Conservation (phyloP, 768 basidiomycete species). For the Tricholoma terreum region DNA sequence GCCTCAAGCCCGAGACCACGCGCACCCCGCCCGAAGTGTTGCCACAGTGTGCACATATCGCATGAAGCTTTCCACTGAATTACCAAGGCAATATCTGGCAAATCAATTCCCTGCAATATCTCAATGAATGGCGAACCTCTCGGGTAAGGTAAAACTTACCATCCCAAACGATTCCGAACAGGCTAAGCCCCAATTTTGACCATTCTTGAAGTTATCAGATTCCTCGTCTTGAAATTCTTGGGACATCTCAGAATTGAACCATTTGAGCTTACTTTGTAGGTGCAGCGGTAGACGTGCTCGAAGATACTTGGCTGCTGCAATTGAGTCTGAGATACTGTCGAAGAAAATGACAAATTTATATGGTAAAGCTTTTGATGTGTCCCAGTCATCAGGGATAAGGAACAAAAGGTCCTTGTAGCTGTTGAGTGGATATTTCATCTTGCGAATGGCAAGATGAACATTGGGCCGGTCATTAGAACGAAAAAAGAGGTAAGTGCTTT, state of each 20-base stretch:
- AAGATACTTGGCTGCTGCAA: background rate
- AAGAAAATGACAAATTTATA: background rate
- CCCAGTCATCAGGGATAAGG: background rate
- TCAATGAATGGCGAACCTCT: too few relatives aligned
- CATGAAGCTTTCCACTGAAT: too few relatives aligned
- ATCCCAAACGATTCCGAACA: too few relatives aligned
- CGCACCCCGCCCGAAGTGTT: too few relatives aligned
- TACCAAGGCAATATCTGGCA: too few relatives aligned
- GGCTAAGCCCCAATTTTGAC: too few relatives aligned
- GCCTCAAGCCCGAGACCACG: too few relatives aligned
- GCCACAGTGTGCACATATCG: too few relatives aligned
- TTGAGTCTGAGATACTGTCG: background rate
- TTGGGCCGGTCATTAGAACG: slow-evolving; percentile 32
- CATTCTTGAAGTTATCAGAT: background rate
- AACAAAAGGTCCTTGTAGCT: slow-evolving; percentile 19
- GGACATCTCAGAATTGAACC: background rate
- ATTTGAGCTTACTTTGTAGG: background rate
- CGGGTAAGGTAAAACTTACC: too few relatives aligned
- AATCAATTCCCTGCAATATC: too few relatives aligned
- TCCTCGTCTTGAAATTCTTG: background rate
- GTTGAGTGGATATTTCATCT: slow-evolving; percentile 18
- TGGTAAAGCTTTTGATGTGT: background rate
- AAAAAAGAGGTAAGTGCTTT: slow-evolving; percentile 11
- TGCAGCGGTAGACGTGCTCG: background rate
- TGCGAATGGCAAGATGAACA: slow-evolving; percentile 21